Percentiles rank a stretch among this genome's conserved stretches.
These are phyloP conservation scores for Collybia sordida DNA, from an alignment of 768 basidiomycete species.

Conservation along the genomic window DNA sequence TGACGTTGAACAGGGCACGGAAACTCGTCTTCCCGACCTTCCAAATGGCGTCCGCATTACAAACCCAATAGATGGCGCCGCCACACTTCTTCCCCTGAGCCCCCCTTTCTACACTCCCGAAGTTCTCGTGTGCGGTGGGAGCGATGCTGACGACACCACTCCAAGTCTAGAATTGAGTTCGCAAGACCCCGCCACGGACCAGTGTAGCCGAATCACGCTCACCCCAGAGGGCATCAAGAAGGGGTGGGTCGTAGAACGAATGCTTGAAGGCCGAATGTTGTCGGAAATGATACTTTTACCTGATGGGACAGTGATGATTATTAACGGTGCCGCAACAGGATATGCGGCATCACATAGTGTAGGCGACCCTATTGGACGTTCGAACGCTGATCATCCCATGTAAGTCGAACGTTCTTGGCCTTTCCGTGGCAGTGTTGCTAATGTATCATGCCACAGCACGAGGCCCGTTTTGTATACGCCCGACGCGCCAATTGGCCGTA, in stretches of 20 bases:
- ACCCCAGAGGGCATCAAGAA: slow-evolving; percentile 39
- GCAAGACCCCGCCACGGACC: slow-evolving; percentile 39
- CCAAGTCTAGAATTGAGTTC: slow-evolving; percentile 28
- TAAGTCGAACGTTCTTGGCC: slow-evolving; percentile 4
- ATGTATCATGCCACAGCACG: slow-evolving; percentile 21
- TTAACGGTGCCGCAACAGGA: slow-evolving; percentile 43
- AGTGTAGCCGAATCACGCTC: slow-evolving; percentile 42
- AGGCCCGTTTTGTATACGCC: slow-evolving; percentile 49
- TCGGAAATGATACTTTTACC: slow-evolving; percentile 36
- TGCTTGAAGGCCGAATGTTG: slow-evolving; percentile 41
- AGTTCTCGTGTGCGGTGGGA: slow-evolving; percentile 48
- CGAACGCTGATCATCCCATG: slow-evolving; percentile 23
- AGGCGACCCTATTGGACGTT: slow-evolving; percentile 17
- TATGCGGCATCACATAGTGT: slow-evolving; percentile 38
- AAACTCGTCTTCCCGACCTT: slow-evolving; percentile 37
- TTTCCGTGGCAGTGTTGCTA: background rate
- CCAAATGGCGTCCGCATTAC: slow-evolving; percentile 44
- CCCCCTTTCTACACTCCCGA: slow-evolving; percentile 39
- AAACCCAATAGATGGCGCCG: slow-evolving; percentile 38
- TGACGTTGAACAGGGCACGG: slow-evolving; percentile 35
- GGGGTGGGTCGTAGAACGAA: slow-evolving; percentile 45
- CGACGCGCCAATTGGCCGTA: slow-evolving; percentile 36
- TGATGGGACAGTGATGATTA: slow-evolving; percentile 39
- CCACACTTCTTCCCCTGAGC: slow-evolving; percentile 33
- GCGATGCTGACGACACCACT: slow-evolving; percentile 29